Base-by-base conservation (phyloP, 768 basidiomycete species). In the Tricholoma sp. region DNA sequence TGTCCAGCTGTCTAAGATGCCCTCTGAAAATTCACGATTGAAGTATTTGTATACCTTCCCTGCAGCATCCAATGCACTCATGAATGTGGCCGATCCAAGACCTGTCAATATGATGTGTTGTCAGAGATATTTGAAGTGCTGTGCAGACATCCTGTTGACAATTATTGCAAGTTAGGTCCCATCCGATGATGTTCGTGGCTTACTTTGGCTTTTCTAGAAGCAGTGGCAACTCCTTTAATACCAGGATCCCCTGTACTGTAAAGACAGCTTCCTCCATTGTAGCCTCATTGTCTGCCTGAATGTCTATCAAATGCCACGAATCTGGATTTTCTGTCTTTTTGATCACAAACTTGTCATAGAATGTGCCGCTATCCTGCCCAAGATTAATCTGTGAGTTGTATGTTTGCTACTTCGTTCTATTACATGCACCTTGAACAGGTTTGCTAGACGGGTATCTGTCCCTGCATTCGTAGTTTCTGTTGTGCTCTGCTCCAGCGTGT, bases 181-280 rank as follows among this genome's bases (percentile, higher is more conserved):
- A 9, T 22, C 12, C 18, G 2, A n/a, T 50, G 3, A 35, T 24
- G 34, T 19, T 37, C 22, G 21, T 21, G n/a, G 24, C 59, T 57
- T 55, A 61, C 60, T 11, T 34, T 16, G 56, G 60, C 32, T 57
- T 57, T 45, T 55, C 39, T 11, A 34, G n/a, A 5, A 61, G 14
- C 8, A 57, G 60, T 14, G 53, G 60, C 7, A 61, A 39, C 21
- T 58, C 50, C 32, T 53, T 57, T 12, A 21, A 32, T 12, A 31
- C 29, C 8, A 61, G 27, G 34, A 54, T 54, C 5, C 60, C 60
- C 12, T 46, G 47, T 6, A 61, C 18, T 3, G 54, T 31, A 49
- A 61, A 57, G 6, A 61, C 47, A 0, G 55, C 16, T 50, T 57
- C 60, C 31, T 61, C 24, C 4, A 27, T 50, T 31, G 27, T 21